phyloP scores from a whole-genome alignment of 2,329 filamentous ascomycete species.

The Diaporthe citrichinensis region DNA sequence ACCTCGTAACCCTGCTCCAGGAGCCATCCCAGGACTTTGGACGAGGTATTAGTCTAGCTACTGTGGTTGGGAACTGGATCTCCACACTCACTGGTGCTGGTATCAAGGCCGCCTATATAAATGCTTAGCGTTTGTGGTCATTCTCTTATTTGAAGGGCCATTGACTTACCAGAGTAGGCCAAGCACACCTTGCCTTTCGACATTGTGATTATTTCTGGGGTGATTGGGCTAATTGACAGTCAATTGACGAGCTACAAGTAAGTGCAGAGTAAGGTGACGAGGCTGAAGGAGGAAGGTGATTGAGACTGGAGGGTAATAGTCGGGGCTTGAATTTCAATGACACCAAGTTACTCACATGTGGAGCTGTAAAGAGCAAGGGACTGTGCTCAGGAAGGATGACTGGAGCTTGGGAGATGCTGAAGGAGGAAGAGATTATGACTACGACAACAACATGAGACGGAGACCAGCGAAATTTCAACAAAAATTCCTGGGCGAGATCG shows the following conservation, averaged over 20 bases:
- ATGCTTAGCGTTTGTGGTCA: constrained; percentile 20
- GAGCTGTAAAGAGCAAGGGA: constrained; percentile 25
- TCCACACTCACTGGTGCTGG: constrained; percentile 42
- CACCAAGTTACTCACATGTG: constrained; percentile 36
- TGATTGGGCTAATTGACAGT: constrained; percentile 24
- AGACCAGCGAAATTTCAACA: constrained; percentile 37
- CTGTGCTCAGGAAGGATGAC: constrained; percentile 13
- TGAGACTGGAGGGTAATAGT: background rate
- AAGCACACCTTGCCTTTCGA: constrained; percentile 42
- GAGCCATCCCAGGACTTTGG: constrained; percentile 42
- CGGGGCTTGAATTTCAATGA: background rate
- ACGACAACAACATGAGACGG: constrained; percentile 30
- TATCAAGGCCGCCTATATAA: constrained; percentile 41
- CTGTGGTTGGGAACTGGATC: background rate
- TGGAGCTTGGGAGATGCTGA: constrained; percentile 8
- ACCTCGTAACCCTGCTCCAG: constrained; percentile 71
- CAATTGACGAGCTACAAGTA: constrained; percentile 34
- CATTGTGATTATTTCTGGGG: constrained; percentile 34
- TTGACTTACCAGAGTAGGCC: constrained; percentile 41
- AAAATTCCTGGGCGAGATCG: constrained; percentile 40
- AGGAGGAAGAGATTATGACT: constrained; percentile 28
- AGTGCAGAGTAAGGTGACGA: background rate
- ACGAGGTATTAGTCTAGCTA: constrained; percentile 18
- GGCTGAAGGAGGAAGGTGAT: background rate
- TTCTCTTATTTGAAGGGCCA: background rate